Conservation (phyloP, 1,284 basidiomycete genomes). For the Pseudozyma flocculosa region DNA sequence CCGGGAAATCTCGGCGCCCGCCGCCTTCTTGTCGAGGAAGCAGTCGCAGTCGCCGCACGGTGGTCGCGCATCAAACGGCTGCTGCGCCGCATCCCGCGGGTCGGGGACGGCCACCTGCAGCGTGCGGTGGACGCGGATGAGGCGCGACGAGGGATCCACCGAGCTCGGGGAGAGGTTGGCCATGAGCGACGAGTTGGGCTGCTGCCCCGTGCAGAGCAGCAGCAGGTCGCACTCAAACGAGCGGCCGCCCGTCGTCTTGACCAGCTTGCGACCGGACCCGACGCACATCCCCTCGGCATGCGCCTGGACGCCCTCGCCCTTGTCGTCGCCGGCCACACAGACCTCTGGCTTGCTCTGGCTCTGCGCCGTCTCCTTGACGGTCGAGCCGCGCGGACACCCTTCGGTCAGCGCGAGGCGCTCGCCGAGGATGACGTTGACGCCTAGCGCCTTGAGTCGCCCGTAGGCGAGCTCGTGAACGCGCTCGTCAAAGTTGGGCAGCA, state of each 20-base stretch:
- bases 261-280: slow-evolving; percentile 37
- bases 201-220: slow-evolving; percentile 56
- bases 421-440: slow-evolving; percentile 53
- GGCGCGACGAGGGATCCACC: slow-evolving; percentile 46
- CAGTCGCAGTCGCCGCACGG: slow-evolving; percentile 57
- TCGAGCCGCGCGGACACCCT: slow-evolving; percentile 51
- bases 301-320: slow-evolving; percentile 38
- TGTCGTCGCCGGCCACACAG: slow-evolving; percentile 31
- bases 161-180: slow-evolving; percentile 45
- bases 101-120: slow-evolving; percentile 51
- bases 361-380: slow-evolving; percentile 16
- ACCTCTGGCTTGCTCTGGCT: slow-evolving; percentile 11
- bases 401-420: slow-evolving; percentile 52
- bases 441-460: slow-evolving; percentile 42
- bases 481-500: slow-evolving; percentile 55
- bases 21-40: slow-evolving; percentile 54
- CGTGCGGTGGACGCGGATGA: slow-evolving; percentile 45
- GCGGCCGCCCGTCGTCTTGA: slow-evolving; percentile 53
- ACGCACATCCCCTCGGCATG: slow-evolving; percentile 39
- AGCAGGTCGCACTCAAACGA: slow-evolving; percentile 52
- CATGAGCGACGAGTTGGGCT: slow-evolving; percentile 53
- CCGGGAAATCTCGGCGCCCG: slow-evolving; percentile 15
- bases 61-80: slow-evolving; percentile 41
- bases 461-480: slow-evolving; percentile 49
- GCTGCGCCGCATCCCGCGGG: slow-evolving; percentile 39